Conservation (phyloP, 176 grass and related monocot genomes). For the Aegilops tauschii region DNA sequence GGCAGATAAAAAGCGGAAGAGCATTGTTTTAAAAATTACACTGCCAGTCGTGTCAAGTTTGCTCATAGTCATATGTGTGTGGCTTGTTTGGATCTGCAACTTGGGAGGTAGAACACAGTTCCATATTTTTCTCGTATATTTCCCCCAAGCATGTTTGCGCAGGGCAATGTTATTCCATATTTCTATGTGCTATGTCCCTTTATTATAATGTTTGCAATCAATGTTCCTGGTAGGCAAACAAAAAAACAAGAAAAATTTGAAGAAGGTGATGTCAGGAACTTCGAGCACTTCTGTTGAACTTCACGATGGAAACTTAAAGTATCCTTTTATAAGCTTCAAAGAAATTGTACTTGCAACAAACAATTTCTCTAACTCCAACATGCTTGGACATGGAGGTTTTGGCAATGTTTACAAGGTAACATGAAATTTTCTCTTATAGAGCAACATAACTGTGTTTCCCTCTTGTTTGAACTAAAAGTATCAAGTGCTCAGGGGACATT, state of each 20-base stretch:
- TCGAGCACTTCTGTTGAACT: background rate
- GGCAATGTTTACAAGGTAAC: conserved; percentile 34
- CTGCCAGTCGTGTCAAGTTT: background rate
- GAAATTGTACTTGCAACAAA: conserved; percentile 12
- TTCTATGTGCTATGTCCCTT: background rate
- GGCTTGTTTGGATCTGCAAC: background rate
- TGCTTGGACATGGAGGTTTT: conserved; percentile 30
- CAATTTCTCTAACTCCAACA: conserved; percentile 19
- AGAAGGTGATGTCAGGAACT: background rate
- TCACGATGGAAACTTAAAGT: background rate
- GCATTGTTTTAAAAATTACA: background rate
- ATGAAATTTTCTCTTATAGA: background rate
- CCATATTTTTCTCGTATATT: background rate
- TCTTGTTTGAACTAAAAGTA: background rate
- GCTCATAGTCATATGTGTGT: conserved; percentile 9
- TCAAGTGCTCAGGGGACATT: conserved; percentile 1
- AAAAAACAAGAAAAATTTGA: background rate
- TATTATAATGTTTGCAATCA: background rate
- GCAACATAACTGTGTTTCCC: background rate
- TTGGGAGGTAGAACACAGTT: background rate
- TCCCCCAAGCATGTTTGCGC: background rate
- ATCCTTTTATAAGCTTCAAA: conserved; percentile 1
- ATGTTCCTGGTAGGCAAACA: background rate
- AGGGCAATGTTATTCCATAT: background rate
- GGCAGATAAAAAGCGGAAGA: background rate